These are phyloP conservation scores for Infundibulicybe gibba DNA, from an alignment of 768 basidiomycete species.

Conservation along the genomic window DNA sequence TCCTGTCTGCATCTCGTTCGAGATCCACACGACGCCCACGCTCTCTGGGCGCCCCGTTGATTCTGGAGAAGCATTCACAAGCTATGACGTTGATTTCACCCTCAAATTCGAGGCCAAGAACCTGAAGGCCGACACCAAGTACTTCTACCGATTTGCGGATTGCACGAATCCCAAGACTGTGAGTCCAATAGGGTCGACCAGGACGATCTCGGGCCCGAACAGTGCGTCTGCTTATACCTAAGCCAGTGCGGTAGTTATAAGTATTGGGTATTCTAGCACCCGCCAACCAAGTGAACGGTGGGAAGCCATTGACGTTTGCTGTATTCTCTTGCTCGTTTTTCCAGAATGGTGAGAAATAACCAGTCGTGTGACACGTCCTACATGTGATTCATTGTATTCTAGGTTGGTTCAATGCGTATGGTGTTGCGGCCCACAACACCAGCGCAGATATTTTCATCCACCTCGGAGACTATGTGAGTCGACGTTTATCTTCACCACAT, in stretches of 20 bases:
- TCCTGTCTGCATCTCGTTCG: constrained; percentile 35
- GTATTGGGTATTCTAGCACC: constrained; percentile 29
- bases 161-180: constrained; percentile 40
- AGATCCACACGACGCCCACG: constrained; percentile 29
- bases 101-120: constrained; percentile 52
- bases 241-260: background rate
- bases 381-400: background rate
- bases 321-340: constrained; percentile 54
- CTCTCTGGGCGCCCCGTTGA: constrained; percentile 29
- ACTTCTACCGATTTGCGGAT: constrained; percentile 50
- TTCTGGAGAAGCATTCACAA: constrained; percentile 46
- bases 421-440: constrained; percentile 40
- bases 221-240: constrained; percentile 23
- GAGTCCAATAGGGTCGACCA: constrained; percentile 43
- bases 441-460: background rate
- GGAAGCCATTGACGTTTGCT: constrained; percentile 43
- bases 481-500: too few species aligned
- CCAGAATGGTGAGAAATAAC: constrained; percentile 33
- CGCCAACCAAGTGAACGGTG: constrained; percentile 40
- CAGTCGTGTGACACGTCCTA: too few species aligned
- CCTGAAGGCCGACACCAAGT: constrained; percentile 44
- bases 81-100: constrained; percentile 52
- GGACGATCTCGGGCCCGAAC: constrained; percentile 42
- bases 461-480: background rate
- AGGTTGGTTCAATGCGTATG: constrained; percentile 61